phyloP scores from a whole-genome alignment of 2,329 filamentous ascomycete genomes.

The Penicillium hordei region DNA sequence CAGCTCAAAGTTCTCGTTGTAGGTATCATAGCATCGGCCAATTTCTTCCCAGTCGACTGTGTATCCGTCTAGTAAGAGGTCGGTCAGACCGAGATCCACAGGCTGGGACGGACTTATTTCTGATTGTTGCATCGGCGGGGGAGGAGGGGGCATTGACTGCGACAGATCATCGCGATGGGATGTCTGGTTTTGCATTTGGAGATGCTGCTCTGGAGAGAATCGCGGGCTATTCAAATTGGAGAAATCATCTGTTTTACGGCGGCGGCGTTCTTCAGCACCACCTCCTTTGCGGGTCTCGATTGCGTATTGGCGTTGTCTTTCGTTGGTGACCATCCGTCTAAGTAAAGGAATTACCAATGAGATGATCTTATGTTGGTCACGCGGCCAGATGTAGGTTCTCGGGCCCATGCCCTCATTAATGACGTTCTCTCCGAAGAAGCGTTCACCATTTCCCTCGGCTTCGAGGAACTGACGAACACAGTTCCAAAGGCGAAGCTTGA shows the following conservation, averaged over 20 bases:
- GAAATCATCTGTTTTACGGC: slow-evolving; percentile 38
- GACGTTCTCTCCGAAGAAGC: slow-evolving; percentile 53
- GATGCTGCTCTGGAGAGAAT: slow-evolving; percentile 32
- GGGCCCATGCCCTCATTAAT: slow-evolving; percentile 41
- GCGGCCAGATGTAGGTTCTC: slow-evolving; percentile 53
- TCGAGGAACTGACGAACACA: slow-evolving; percentile 57
- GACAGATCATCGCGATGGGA: slow-evolving; percentile 27
- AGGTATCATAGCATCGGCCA: slow-evolving; percentile 37
- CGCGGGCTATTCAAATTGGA: slow-evolving; percentile 28
- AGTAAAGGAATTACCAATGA: slow-evolving; percentile 58
- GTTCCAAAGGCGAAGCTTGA: slow-evolving; percentile 57
- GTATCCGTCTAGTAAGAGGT: slow-evolving; percentile 41
- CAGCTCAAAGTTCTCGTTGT: slow-evolving; percentile 43
- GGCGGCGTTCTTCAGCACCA: slow-evolving; percentile 38
- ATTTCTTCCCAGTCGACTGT: slow-evolving; percentile 41
- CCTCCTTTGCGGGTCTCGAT: slow-evolving; percentile 56
- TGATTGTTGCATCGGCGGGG: slow-evolving; percentile 26
- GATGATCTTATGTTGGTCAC: slow-evolving; percentile 56
- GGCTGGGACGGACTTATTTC: slow-evolving; percentile 26
- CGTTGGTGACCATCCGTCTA: slow-evolving; percentile 60
- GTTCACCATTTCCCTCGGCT: slow-evolving; percentile 51
- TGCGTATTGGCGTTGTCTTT: slow-evolving; percentile 58
- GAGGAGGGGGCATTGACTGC: slow-evolving; percentile 23
- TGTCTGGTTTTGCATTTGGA: slow-evolving; percentile 32
- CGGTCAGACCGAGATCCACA: slow-evolving; percentile 35